Conservation (phyloP, 2,329 filamentous ascomycete genomes). For the Ophiostoma sp. region DNA sequence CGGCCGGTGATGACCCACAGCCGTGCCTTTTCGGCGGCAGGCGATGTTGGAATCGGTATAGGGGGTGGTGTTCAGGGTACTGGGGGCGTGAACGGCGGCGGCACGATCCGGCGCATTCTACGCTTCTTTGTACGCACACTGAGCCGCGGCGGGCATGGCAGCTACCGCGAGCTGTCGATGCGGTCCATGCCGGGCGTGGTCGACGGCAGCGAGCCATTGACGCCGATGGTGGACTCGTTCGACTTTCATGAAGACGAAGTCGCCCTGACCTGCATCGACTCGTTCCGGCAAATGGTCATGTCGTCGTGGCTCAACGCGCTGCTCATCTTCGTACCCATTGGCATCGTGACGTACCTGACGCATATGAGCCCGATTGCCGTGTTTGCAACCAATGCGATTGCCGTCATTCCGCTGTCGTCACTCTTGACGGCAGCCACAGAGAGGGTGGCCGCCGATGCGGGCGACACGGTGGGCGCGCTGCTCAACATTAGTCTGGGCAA, state of each 20-base stretch:
- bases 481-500: constrained; percentile 64
- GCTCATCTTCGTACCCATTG: constrained; percentile 76
- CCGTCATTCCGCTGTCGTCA: constrained; percentile 72
- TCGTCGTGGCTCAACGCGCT: constrained; percentile 77
- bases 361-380: constrained; percentile 60
- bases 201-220: background rate
- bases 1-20: constrained; percentile 17
- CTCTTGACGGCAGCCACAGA: constrained; percentile 73
- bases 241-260: background rate
- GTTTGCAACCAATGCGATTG: constrained; percentile 73
- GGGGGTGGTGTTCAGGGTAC: background rate
- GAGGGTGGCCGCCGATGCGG: constrained; percentile 5
- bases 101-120: constrained; percentile 3
- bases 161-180: constrained; percentile 14
- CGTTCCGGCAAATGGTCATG: constrained; percentile 52
- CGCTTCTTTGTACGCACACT: constrained; percentile 17
- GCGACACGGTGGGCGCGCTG: constrained; percentile 28
- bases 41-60: background rate
- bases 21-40: constrained; percentile 13
- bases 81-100: background rate
- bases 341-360: constrained; percentile 61
- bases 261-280: too few species aligned
- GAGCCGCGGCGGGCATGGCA: background rate
- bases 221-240: background rate
- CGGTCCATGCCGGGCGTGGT: background rate